Base-by-base conservation (phyloP, 768 basidiomycete genomes). In the Tricholoma furcatifolium region DNA sequence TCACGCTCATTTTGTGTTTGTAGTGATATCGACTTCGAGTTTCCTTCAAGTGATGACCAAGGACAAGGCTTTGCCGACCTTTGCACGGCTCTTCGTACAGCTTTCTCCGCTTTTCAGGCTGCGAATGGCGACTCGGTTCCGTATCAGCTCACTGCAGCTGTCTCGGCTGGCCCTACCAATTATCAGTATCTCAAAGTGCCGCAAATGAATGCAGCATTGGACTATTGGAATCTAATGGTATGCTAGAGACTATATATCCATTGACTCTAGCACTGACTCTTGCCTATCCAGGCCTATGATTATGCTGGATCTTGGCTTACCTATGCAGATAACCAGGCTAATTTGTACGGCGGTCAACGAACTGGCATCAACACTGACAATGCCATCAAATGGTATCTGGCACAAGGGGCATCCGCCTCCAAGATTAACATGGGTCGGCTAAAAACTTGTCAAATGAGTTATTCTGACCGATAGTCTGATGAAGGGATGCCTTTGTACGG, bases 171-270 rank as follows among this genome's bases (percentile, higher is more conserved):
- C 18, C 54, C 76, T 1, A 68, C 70, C 4, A 81, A 87, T 60
- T 83, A 87, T 54, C 74, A 72, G 40, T 77, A 80, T 55, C 74
- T 87, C 15, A 72, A 76, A 4, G 72, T 91, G 15, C 63, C 77
- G 6, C 79, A 84, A 58, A 84, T 93, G 83, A 78, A 90, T 61
- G 60, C 62, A 15, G 84, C 81, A 6, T 64, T 93, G 46, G 78
- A 74, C 42, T 88, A 83, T 71, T 92, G 89, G 89, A 91, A 93
- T 62, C 65, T 93, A 47, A 92, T 93, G 91, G 87, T 82, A 41
- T 20, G 63, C 23, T 1, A 6, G n/a, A 23, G 4, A 20, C 41
- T 30, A 3, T 14, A 7, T 20, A 32, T 6, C 15, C 12, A 17
- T 43, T 15, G 20, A 31, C 31, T 27, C 17, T 36, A 20, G 30